Base-by-base conservation (phyloP, 768 basidiomycete species). In the Cantharellus anzutake region DNA sequence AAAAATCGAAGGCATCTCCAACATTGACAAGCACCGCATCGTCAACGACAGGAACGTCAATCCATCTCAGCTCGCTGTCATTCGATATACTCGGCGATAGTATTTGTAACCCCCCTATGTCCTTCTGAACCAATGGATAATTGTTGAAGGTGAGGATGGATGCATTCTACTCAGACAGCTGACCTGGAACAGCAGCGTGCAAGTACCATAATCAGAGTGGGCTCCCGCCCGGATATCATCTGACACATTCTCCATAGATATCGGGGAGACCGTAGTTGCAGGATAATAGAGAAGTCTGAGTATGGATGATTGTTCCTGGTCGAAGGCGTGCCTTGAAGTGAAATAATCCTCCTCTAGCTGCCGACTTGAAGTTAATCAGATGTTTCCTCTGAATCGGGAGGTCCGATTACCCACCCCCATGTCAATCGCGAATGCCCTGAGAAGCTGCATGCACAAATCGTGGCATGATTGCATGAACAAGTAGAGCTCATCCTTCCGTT, bases 101-200 rank as follows among this genome's bases (percentile, higher is more conserved):
- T 11, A 67, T 64, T 50, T 67, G 66, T 4, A 67, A 58, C 4
- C 66, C 66, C 16, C 62, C 63, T 1, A 66, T 63, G n/a, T 61
- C 53, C 58, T 64, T 58, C 59, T 63, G 41, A 3, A 44, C 35
- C 38, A 35, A 58, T 11, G 59, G 34, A 41, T 3, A 4, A 5
- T 5, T 5, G 39, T 7, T n/a, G 51, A 29, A 57, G 51, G n/a
- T 38, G 11, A 34, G 5, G 34, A 34, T 0, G 1, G 3, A 37
- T n/a, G n/a, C 16, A 29, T n/a, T 16, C 37, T 2, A 20, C 39
- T 37, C 52, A 57, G 57, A 1, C 38, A 20, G 4, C 35, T n/a
- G 20, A 63, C 62, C 55, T 67, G 66, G 53, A 65, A 65, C 2
- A 67, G 61, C 4, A 67, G 61, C 3, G 66, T 67, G 51, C 65